These are phyloP conservation scores for Plantago major DNA, from an alignment of 257 asterid genomes.

Conservation along the genomic window DNA sequence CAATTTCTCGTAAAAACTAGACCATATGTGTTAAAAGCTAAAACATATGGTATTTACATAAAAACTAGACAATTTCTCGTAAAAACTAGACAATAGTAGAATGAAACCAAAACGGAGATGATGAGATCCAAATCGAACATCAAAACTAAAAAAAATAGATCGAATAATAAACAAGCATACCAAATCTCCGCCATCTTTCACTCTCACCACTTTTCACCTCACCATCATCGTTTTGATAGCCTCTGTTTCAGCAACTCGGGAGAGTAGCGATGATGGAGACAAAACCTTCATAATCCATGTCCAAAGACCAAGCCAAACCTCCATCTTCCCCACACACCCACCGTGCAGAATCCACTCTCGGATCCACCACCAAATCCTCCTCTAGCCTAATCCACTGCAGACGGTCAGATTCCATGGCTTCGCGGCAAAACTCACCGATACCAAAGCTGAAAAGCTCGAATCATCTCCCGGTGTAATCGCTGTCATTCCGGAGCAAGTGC, in stretches of 20 bases:
- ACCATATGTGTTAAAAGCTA: no score
- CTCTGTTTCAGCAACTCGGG: constrained; percentile 9
- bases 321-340: constrained; percentile 51
- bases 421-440: constrained; percentile 51
- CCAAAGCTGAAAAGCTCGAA: constrained; percentile 40
- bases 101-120: no score
- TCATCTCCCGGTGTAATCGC: constrained; percentile 36
- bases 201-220: no score
- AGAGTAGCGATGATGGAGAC: neutral
- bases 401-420: constrained; percentile 73
- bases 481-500: constrained; percentile 67
- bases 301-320: constrained; percentile 49
- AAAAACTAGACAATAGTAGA: no score
- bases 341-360: constrained; percentile 62
- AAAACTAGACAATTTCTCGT: no score
- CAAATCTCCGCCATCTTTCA: no score
- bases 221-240: neutral
- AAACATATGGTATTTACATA: no score
- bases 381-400: constrained; percentile 41
- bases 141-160: no score
- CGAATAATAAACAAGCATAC: no score
- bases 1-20: no score
- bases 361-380: constrained; percentile 24
- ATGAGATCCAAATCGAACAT: no score
- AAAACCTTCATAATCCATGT: constrained; percentile 58